Evolutionary conservation across 106 monocot species (phyloP), one percentile per base, ranked within the genome.

Genomic region (Gastrodia elata): DNA sequence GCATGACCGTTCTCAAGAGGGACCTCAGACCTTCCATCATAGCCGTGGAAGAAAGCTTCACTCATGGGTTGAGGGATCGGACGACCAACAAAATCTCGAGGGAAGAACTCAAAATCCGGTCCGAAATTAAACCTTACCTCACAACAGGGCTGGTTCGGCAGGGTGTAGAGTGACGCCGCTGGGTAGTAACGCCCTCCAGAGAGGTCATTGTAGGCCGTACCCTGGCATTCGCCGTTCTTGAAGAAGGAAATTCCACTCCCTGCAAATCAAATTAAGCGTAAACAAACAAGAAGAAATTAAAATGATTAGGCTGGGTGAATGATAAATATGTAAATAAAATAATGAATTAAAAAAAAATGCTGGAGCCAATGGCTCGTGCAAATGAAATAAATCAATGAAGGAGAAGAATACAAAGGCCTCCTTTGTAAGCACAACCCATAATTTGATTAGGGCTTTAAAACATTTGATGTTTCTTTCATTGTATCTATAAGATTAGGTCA

Each of bases 81-180:
- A 11, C 86, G 80, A 4, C 35, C 75, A 24, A 81, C 86, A 75
- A 92, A 97, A 76, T 97, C 93, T 71, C 64, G 69, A 6, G 97
- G 92, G 76, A 86, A 88, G 65, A 61, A 91, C 41, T 97, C 83
- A 52, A 97, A 97, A 84, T 88, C 73, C 1, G 97, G 97, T 2
- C 97, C 97, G 34, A 97, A 97, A 36, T 97, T 97, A 81, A 97
- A 97, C 73, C 72, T 83, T 10, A 97, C 97, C 72, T 90, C 88
- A 22, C 97, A 97, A 25, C 90, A 90, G 1, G 90, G 93, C 70
- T 97, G 84, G 65, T 88, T 85, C 37, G 97, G 97, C 22, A 90
- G 68, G 8, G 97, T 97, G 82, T 97, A 97, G 88, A 97, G 86
- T 13, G 97, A 97, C 2, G 97, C 97, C 5, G 97, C 97, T 56